Evolutionary conservation across 306 rosid species (phyloP), one percentile per base, ranked within the genome.

Genomic region (Vigna unguiculata): DNA sequence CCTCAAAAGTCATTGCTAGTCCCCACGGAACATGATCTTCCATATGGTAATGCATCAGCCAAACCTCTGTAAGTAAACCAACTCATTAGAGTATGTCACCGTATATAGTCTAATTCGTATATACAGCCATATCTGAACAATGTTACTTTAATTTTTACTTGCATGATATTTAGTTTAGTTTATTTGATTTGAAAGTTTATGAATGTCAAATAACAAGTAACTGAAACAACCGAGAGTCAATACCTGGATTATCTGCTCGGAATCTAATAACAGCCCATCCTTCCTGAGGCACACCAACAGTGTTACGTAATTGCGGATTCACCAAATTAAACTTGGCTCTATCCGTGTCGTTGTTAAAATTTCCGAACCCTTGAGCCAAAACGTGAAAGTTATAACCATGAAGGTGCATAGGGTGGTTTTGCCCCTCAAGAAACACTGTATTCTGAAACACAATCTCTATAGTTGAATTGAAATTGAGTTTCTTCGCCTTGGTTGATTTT

Each of bases 371-470:
- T 49, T 60, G 77, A 38, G 77, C 82, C 77, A 70, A 49, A 20
- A 53, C 59, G 20, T 53, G 28, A 77, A 68, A 68, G 13, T 13
- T 24, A 7, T 7, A 24, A 8, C 73, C 73, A 46, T 46, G 73
- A 46, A 67, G 4, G 21, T 67, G 72, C 53, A 67, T 67, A 5
- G 72, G 72, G 28, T 83, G 86, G 40, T 59, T 83, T 9, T 79
- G 78, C 7, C 28, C 59, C 0, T 3, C 4, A 0, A 85, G 5
- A 4, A 90, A 58, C 0, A 90, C 91, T 0, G 91, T 85, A 75
- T 85, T 88, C 55, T 87, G 96, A 30, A 80, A 63, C 64, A 88
- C 91, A 3, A 90, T 24, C 87, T 90, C 91, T 28, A 88, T 88
- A 5, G 86, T 85, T 0, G 91, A 82, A 43, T 91, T 88, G 75